Evolutionary conservation across 176 grass and related monocot genomes (phyloP).

Genomic region (Paspalum vaginatum): DNA sequence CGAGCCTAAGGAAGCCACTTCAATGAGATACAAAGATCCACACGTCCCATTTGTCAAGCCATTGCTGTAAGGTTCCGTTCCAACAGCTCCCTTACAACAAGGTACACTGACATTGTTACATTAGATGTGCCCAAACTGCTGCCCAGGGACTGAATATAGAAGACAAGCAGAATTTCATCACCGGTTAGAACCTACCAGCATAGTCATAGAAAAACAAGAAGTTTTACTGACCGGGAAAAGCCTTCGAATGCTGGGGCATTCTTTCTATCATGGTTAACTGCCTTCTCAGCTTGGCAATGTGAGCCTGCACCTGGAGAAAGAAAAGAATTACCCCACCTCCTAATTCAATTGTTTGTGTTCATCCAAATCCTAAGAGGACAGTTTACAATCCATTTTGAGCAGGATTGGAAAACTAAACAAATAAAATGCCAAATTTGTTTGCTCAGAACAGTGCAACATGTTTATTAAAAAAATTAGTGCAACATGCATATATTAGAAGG

Average conservation of each 20-base stretch:
- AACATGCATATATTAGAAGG: not conserved
- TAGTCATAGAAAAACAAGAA: conserved; percentile 14
- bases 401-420: conserved; percentile 10
- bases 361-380: not conserved
- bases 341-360: conserved; percentile 2
- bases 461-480: not conserved
- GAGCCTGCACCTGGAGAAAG: conserved; percentile 73
- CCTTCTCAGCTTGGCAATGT: conserved; percentile 93
- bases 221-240: conserved; percentile 67
- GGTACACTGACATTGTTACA: not conserved
- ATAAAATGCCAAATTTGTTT: not conserved
- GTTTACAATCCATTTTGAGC: not conserved
- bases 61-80: conserved; percentile 28
- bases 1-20: not conserved
- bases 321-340: not conserved
- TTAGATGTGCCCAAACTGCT: conserved; percentile 56
- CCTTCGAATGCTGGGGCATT: conserved; percentile 70
- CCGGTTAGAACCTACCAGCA: conserved; percentile 10
- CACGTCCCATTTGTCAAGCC: conserved; percentile 13
- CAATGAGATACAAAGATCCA: conserved; percentile 32
- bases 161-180: conserved; percentile 20
- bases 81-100: conserved; percentile 40
- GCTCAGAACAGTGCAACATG: not conserved
- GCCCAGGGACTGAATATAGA: conserved; percentile 42
- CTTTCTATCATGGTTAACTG: conserved; percentile 91